Evolutionary conservation across 768 basidiomycete genomes (phyloP).

Genomic region (Tulasnella sp.): DNA sequence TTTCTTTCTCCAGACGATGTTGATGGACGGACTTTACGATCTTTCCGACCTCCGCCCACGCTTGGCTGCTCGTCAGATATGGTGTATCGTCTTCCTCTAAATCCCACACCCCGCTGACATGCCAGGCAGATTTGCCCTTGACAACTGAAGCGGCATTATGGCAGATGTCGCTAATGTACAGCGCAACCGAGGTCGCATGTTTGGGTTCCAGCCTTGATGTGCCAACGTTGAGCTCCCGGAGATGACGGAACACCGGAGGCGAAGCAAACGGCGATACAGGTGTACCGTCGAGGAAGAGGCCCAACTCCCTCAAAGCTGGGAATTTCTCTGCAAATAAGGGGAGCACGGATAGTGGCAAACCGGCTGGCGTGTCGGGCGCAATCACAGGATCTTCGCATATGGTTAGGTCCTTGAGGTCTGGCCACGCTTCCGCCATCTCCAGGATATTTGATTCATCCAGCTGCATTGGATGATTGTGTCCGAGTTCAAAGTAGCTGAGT

Average conservation of each 20-base stretch:
- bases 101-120: constrained; percentile 22
- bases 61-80: constrained; percentile 12
- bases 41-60: constrained; percentile 14
- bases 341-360: constrained; percentile 1
- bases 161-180: constrained; percentile 16
- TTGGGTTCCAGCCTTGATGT: constrained; percentile 12
- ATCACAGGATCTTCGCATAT: constrained; percentile 21
- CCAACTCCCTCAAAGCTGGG: constrained; percentile 12
- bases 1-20: constrained; percentile 18
- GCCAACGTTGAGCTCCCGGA: constrained; percentile 15
- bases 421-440: constrained; percentile 21
- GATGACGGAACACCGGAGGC: constrained; percentile 9
- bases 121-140: constrained; percentile 20
- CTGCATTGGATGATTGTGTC: constrained; percentile 22
- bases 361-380: not conserved
- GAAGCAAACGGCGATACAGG: constrained; percentile 2
- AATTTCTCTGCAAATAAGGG: constrained; percentile 24
- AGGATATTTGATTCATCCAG: not conserved
- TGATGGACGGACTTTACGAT: constrained; percentile 13
- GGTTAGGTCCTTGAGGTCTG: constrained; percentile 14
- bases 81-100: constrained; percentile 16
- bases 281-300: constrained; percentile 17
- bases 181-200: constrained; percentile 17
- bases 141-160: not conserved
- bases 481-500: constrained; percentile 19